phyloP scores from a whole-genome alignment of 1,139 yeast genomes.

The Hyphopichia khmerensis region DNA sequence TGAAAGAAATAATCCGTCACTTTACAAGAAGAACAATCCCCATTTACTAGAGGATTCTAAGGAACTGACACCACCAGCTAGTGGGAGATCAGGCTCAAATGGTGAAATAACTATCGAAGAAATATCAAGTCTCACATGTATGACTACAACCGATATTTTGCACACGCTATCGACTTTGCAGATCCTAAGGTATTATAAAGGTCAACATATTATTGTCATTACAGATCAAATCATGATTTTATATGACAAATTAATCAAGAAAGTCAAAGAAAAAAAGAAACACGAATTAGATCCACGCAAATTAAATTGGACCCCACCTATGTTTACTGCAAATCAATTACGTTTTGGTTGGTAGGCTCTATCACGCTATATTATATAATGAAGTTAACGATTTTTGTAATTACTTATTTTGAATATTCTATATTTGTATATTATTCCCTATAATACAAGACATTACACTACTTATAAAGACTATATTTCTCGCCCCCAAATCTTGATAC shows the following conservation, averaged over 20 bases:
- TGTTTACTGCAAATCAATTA: constrained; percentile 92
- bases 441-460: constrained; percentile 1
- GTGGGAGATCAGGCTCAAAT: constrained; percentile 15
- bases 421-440: constrained; percentile 3
- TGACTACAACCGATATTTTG: constrained; percentile 94
- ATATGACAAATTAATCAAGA: constrained; percentile 68
- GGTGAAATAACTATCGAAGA: constrained; percentile 89
- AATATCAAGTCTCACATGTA: constrained; percentile 78
- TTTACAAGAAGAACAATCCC: constrained; percentile 41
- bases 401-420: background rate
- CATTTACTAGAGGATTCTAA: constrained; percentile 28
- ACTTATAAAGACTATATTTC: too few species aligned
- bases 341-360: constrained; percentile 81
- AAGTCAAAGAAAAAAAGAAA: constrained; percentile 60
- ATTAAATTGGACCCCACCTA: constrained; percentile 92
- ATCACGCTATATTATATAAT: background rate
- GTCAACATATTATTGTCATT: constrained; percentile 90
- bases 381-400: background rate
- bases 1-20: constrained; percentile 50
- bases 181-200: constrained; percentile 88
- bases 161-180: constrained; percentile 91
- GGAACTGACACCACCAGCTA: constrained; percentile 23
- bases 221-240: constrained; percentile 80
- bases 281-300: constrained; percentile 73
- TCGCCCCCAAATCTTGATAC: constrained; percentile 81